Percentiles rank a stretch among this genome's conserved stretches.
Evolutionary conservation across 768 basidiomycete genomes (phyloP).

Genomic region (Tylopilus intermedius): DNA sequence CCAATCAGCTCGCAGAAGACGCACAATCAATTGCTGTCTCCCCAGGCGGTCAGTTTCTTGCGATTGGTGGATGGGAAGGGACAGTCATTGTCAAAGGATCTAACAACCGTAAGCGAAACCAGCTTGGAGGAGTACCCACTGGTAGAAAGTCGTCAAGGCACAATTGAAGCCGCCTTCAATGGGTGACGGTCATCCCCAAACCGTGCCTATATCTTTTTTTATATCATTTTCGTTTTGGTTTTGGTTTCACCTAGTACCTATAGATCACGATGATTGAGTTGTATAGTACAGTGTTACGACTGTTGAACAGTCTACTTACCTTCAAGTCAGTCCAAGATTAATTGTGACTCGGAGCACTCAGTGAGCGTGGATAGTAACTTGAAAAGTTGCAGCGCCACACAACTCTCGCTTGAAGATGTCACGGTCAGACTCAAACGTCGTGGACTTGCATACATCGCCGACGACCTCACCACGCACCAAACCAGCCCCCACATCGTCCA

Average conservation of each 20-base stretch:
- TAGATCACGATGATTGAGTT: no score
- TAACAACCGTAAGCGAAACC: neutral
- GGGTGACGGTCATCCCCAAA: neutral
- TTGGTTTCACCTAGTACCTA: no score
- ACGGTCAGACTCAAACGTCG: conserved; percentile 8
- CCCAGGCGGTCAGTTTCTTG: neutral
- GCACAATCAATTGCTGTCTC: conserved; percentile 8
- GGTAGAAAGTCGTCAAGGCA: neutral
- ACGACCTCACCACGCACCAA: conserved; percentile 37
- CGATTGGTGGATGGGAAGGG: conserved; percentile 3
- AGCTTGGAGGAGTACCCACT: neutral
- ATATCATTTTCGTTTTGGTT: no score
- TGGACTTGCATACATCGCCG: conserved; percentile 19
- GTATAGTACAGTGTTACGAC: no score
- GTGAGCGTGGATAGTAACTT: no score
- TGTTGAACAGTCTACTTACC: no score
- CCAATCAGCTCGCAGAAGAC: neutral
- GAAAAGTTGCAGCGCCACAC: neutral
- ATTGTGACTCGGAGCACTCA: no score
- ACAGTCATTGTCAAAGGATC: neutral
- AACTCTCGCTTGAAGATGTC: conserved; percentile 3
- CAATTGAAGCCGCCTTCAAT: neutral
- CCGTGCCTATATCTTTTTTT: no score
- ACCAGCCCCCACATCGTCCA: conserved; percentile 40
- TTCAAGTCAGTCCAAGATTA: neutral